These are phyloP conservation scores for Houttuynia cordata DNA, from an alignment of 164 flowering plant species.

Conservation along the genomic window DNA sequence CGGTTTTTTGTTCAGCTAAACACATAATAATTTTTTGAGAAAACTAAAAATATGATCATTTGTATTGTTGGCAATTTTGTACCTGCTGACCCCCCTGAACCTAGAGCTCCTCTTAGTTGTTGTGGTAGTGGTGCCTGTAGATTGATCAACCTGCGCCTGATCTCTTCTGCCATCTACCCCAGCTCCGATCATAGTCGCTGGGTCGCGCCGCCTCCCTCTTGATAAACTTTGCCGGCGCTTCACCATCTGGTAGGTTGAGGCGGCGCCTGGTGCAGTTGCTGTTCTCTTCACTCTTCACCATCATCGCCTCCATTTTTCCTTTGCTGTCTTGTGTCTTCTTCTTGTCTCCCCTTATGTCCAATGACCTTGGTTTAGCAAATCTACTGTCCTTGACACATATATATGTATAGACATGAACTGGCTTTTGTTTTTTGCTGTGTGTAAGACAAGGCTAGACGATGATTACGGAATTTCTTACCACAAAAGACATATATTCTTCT, in stretches of 20 bases:
- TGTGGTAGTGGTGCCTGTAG: slow-evolving; percentile 15
- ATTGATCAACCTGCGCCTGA: slow-evolving; percentile 17
- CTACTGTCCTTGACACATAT: too few species aligned
- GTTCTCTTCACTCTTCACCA: slow-evolving; percentile 21
- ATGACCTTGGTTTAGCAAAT: background rate
- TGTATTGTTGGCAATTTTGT: too few species aligned
- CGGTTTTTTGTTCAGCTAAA: too few species aligned
- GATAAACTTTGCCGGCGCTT: slow-evolving; percentile 13
- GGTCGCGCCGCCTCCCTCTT: slow-evolving; percentile 33
- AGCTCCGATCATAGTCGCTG: slow-evolving; percentile 1
- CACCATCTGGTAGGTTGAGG: slow-evolving; percentile 7
- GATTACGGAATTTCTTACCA: slow-evolving; percentile 6
- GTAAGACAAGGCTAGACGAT: slow-evolving; percentile 15
- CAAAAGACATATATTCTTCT: background rate
- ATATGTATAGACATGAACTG: background rate
- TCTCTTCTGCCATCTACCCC: background rate
- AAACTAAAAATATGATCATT: too few species aligned
- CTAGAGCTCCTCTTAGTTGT: slow-evolving; percentile 50
- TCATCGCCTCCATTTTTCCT: slow-evolving; percentile 16
- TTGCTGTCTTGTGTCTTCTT: background rate
- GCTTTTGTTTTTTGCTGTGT: background rate
- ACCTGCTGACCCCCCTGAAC: slow-evolving; percentile 61
- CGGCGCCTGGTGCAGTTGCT: slow-evolving; percentile 8
- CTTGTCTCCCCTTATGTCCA: background rate
- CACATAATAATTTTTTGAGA: too few species aligned